These are phyloP conservation scores for Rhodofomes roseus DNA, from an alignment of 1,284 basidiomycete species.

Conservation along the genomic window DNA sequence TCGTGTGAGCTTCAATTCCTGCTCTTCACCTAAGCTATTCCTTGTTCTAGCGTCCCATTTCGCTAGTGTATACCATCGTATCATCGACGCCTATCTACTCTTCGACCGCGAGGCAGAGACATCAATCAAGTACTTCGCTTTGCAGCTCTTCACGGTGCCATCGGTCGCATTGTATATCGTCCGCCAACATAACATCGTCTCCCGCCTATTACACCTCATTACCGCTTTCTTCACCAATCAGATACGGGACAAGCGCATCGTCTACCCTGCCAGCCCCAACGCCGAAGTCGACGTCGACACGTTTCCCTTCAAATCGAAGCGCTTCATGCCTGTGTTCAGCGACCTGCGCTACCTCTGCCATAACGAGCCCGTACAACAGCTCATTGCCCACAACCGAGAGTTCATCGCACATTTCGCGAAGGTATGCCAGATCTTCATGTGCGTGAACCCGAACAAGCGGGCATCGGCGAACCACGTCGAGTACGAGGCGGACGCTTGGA, in stretches of 20 bases:
- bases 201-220: slow-evolving; percentile 77
- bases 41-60: slow-evolving; percentile 69
- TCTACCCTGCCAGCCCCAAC: slow-evolving; percentile 43
- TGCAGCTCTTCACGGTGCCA: slow-evolving; percentile 89
- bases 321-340: slow-evolving; percentile 88
- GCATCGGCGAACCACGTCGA: slow-evolving; percentile 82
- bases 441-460: slow-evolving; percentile 86
- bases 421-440: slow-evolving; percentile 86
- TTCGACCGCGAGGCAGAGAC: slow-evolving; percentile 91
- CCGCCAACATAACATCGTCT: slow-evolving; percentile 70
- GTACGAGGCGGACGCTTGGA: slow-evolving; percentile 93
- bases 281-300: slow-evolving; percentile 73
- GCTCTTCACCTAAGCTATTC: background rate
- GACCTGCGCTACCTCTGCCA: slow-evolving; percentile 79
- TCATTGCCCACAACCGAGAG: slow-evolving; percentile 64
- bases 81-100: slow-evolving; percentile 88
- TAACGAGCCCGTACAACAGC: slow-evolving; percentile 71
- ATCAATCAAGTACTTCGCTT: slow-evolving; percentile 87
- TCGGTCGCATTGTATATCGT: slow-evolving; percentile 79
- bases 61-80: slow-evolving; percentile 79
- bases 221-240: slow-evolving; percentile 88
- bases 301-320: slow-evolving; percentile 87
- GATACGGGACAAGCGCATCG: slow-evolving; percentile 63
- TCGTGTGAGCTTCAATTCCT: slow-evolving; percentile 31
- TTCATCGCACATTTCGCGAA: slow-evolving; percentile 57